These are phyloP conservation scores for Kodamaea neixiangensis DNA, from an alignment of 805 yeast genomes.

Conservation along the genomic window DNA sequence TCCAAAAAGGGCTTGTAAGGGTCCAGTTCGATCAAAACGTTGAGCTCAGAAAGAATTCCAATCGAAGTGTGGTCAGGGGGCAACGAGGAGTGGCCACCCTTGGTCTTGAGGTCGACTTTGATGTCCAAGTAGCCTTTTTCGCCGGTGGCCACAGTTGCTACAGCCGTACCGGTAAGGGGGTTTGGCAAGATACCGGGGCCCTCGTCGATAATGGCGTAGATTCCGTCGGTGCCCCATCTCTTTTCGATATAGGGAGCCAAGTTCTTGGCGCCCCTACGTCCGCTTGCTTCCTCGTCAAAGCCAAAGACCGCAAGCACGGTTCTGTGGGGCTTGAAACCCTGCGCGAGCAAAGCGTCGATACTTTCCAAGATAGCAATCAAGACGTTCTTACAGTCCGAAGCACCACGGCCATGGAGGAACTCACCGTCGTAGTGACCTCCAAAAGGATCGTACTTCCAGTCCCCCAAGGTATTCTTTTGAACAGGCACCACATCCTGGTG, in stretches of 20 bases:
- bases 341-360: slow-evolving; percentile 46
- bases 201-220: slow-evolving; percentile 73
- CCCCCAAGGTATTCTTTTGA: slow-evolving; percentile 51
- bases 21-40: slow-evolving; percentile 55
- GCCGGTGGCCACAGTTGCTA: slow-evolving; percentile 51
- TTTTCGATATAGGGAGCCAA: slow-evolving; percentile 49
- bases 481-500: slow-evolving; percentile 86
- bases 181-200: slow-evolving; percentile 43
- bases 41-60: slow-evolving; percentile 67
- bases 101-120: slow-evolving; percentile 50
- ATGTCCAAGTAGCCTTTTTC: slow-evolving; percentile 53
- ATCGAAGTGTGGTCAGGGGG: slow-evolving; percentile 83
- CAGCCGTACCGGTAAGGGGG: slow-evolving; percentile 48
- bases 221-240: slow-evolving; percentile 59
- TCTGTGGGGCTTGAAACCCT: slow-evolving; percentile 60
- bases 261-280: slow-evolving; percentile 59
- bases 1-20: slow-evolving; percentile 52
- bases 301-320: slow-evolving; percentile 68
- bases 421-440: slow-evolving; percentile 61
- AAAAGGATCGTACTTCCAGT: slow-evolving; percentile 72
- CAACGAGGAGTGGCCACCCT: slow-evolving; percentile 80
- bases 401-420: slow-evolving; percentile 74
- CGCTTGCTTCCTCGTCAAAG: slow-evolving; percentile 77
- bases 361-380: slow-evolving; percentile 68
- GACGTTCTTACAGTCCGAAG: slow-evolving; percentile 72